These are phyloP conservation scores for Boletus rubroflammeus DNA, from an alignment of 768 basidiomycete genomes.

Conservation along the genomic window DNA sequence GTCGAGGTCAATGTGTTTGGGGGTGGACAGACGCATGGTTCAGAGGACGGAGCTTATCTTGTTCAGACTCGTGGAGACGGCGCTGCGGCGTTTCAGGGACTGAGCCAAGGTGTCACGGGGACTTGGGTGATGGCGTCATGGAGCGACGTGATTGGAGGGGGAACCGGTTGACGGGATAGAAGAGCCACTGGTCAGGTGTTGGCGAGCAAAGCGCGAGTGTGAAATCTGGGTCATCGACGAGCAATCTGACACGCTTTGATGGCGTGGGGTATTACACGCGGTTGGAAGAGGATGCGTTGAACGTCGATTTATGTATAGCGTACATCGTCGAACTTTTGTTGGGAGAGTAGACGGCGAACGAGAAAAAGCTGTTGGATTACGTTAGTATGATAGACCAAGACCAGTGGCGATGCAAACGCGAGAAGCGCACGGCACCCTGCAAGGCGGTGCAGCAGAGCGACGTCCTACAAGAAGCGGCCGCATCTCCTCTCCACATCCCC, in stretches of 20 bases:
- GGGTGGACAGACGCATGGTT: slow-evolving; percentile 15
- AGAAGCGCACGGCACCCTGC: slow-evolving; percentile 5
- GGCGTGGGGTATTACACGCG: slow-evolving; percentile 21
- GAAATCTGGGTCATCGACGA: neutral
- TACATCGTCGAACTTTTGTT: neutral
- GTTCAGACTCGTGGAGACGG: slow-evolving; percentile 16
- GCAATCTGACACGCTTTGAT: slow-evolving; percentile 23
- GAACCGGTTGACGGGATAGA: neutral
- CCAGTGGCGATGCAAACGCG: neutral
- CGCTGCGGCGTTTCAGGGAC: slow-evolving; percentile 28
- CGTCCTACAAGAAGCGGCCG: slow-evolving; percentile 12
- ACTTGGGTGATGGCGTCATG: slow-evolving; percentile 8
- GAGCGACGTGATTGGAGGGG: neutral
- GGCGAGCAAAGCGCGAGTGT: neutral
- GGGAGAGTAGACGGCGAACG: neutral
- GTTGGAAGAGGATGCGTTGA: neutral
- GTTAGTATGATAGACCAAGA: neutral
- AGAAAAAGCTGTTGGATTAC: slow-evolving; percentile 9
- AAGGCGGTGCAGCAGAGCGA: slow-evolving; percentile 15
- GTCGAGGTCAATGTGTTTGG: slow-evolving; percentile 16
- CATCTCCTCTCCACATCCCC: neutral
- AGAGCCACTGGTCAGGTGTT: neutral
- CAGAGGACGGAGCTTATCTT: slow-evolving; percentile 8
- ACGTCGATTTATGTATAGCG: neutral
- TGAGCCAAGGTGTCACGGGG: neutral